Evolutionary conservation across 805 yeast species (phyloP), one percentile per base, ranked within the genome.

Genomic region (Brettanomyces anomalus): DNA sequence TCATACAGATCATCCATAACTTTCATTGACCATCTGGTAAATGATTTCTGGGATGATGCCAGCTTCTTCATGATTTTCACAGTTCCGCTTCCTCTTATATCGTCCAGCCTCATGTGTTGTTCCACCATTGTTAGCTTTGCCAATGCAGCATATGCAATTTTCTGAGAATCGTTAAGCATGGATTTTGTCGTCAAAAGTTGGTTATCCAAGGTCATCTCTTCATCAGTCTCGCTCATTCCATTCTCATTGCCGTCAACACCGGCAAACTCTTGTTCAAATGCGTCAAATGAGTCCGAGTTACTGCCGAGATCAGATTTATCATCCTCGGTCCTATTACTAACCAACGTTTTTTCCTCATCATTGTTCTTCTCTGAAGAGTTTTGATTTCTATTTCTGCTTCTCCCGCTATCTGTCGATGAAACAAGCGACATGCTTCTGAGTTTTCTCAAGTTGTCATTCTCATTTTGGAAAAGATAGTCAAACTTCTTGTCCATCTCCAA

Each of bases 91-190:
- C 75, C 74, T 43, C 76, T 72, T 17, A 79, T 58, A 40, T 67
- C 64, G 1, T 93, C 89, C 45, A 89, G 62, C n/a, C 77, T 79
- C 0, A 85, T 75, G 16, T 95, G 95, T 82, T 88, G 77, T 17
- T 84, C 85, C 19, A 83, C 85, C 41, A 81, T 73, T 5, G 83
- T 71, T 31, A 93, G 72, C 51, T 85, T 82, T 7, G 83, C 79
- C 8, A 90, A 70, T 0, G 96, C 97, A 5, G 85, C 84, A 56
- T 93, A 93, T 2, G 97, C 97, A 47, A 89, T 81, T 54, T 85
- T 81, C 59, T 93, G 96, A 14, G 82, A 69, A 15, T 87, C 97
- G 6, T 79, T 71, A 14, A 93, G 70, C 76, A 93, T 75, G 19
- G 78, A 75, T 57, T 81, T 86, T 4, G 97, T 93, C 1, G 90